Evolutionary conservation across 371 early-diverging fungal species (phyloP).

Genomic region (Mortierella sp.): DNA sequence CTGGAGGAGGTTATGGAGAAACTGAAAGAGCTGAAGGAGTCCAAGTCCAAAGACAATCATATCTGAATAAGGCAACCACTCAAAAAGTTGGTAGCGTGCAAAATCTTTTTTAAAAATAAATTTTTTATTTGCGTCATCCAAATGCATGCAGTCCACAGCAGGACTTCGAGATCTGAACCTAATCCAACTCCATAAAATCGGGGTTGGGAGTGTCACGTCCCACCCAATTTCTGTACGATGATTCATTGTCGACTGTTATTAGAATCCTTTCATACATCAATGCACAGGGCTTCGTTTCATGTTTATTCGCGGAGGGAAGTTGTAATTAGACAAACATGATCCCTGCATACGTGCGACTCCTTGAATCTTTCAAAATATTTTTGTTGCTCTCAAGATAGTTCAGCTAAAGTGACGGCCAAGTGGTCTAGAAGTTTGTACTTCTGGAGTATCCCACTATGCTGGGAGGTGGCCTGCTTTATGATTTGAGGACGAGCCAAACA

Average conservation of each 20-base stretch:
- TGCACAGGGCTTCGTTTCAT: too few relatives aligned
- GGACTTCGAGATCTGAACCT: neutral
- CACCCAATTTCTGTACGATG: too few relatives aligned
- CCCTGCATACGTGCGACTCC: neutral
- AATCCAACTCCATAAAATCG: constrained; percentile 5
- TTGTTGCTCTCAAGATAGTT: neutral
- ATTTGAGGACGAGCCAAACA: too few relatives aligned
- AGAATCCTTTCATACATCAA: too few relatives aligned
- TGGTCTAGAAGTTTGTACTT: neutral
- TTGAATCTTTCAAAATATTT: neutral
- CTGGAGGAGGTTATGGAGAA: constrained; percentile 55
- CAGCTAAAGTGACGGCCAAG: neutral
- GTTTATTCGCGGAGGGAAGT: neutral
- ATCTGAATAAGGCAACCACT: constrained; percentile 37
- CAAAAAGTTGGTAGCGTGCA: neutral
- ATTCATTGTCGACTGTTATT: neutral
- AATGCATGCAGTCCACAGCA: neutral
- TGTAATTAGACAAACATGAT: neutral
- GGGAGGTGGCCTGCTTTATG: neutral
- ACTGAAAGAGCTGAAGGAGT: constrained; percentile 68
- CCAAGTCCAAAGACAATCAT: constrained; percentile 65
- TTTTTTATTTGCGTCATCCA: too few relatives aligned
- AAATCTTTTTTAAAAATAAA: neutral
- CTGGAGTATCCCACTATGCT: constrained; percentile 4
- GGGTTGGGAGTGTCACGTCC: too few relatives aligned